These are phyloP conservation scores for Colletotrichum paranaense DNA, from an alignment of 2,329 filamentous ascomycete species.

Conservation along the genomic window DNA sequence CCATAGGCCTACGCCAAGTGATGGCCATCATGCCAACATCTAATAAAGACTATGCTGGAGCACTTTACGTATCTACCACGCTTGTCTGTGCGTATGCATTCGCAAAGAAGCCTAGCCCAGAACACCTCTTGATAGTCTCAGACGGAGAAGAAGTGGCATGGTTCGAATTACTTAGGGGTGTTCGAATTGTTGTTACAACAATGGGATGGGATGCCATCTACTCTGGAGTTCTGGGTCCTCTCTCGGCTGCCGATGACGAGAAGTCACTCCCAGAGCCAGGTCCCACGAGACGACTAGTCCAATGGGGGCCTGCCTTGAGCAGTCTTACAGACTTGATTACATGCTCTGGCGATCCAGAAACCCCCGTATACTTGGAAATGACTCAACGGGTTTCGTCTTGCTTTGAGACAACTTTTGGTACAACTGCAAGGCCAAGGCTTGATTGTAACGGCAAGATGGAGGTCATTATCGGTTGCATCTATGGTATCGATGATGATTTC, in stretches of 20 bases:
- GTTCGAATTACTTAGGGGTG: slow-evolving; percentile 35
- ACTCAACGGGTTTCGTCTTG: background rate
- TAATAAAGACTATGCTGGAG: slow-evolving; percentile 26
- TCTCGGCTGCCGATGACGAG: background rate
- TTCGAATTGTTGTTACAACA: slow-evolving; percentile 36
- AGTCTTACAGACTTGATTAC: slow-evolving; percentile 19
- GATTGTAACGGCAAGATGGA: slow-evolving; percentile 23
- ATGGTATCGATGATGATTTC: slow-evolving; percentile 25
- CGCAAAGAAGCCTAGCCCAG: slow-evolving; percentile 28
- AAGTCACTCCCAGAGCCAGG: background rate
- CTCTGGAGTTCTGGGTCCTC: slow-evolving; percentile 24
- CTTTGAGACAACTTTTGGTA: slow-evolving; percentile 30
- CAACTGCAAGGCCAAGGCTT: slow-evolving; percentile 8
- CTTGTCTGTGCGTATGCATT: slow-evolving; percentile 31
- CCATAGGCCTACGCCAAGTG: slow-evolving; percentile 24
- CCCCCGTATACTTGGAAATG: background rate
- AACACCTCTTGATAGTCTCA: slow-evolving; percentile 36
- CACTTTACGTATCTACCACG: slow-evolving; percentile 29
- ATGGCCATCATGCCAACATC: slow-evolving; percentile 26
- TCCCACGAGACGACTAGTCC: slow-evolving; percentile 1
- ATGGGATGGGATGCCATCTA: slow-evolving; percentile 34
- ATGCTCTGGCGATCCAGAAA: background rate
- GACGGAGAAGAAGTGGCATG: slow-evolving; percentile 36
- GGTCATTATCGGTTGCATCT: slow-evolving; percentile 34
- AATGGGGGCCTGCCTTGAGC: slow-evolving; percentile 33